Conservation (phyloP, 768 basidiomycete genomes). For the Holtermannia corniformis region DNA sequence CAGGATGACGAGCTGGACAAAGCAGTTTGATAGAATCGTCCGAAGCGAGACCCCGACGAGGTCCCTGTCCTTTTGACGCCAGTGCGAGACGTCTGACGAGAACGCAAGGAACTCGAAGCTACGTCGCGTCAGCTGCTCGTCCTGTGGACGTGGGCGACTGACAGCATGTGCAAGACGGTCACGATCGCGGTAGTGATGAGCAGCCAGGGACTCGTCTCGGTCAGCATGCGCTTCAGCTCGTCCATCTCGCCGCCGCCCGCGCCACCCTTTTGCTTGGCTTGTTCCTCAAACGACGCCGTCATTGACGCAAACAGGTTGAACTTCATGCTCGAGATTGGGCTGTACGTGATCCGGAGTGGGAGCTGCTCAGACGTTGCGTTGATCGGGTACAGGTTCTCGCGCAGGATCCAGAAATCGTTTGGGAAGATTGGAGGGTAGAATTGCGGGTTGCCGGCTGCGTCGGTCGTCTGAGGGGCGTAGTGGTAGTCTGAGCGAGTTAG, state of each 20-base stretch:
- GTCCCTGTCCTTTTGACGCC: slow-evolving; percentile 81
- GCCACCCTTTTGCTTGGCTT: slow-evolving; percentile 51
- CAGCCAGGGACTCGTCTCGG: slow-evolving; percentile 61
- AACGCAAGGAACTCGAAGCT: slow-evolving; percentile 95
- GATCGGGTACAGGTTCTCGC: slow-evolving; percentile 70
- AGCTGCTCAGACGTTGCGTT: slow-evolving; percentile 70
- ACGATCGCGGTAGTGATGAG: slow-evolving; percentile 74
- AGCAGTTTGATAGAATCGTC: slow-evolving; percentile 77
- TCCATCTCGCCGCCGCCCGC: slow-evolving; percentile 66
- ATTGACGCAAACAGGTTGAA: slow-evolving; percentile 79
- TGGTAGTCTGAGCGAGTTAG: no score
- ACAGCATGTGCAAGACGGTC: slow-evolving; percentile 78
- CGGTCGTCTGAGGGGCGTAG: slow-evolving; percentile 48
- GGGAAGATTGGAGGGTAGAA: slow-evolving; percentile 85
- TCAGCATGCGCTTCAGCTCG: slow-evolving; percentile 88
- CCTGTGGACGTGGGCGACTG: slow-evolving; percentile 38
- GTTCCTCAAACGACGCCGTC: slow-evolving; percentile 78
- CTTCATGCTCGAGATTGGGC: slow-evolving; percentile 57
- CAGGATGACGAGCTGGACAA: slow-evolving; percentile 69
- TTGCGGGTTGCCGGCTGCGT: slow-evolving; percentile 46
- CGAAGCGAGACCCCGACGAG: slow-evolving; percentile 90
- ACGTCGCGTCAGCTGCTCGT: slow-evolving; percentile 1
- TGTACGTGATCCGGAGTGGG: slow-evolving; percentile 71
- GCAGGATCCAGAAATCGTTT: slow-evolving; percentile 87
- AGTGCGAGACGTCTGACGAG: slow-evolving; percentile 88